Evolutionary conservation across 2,329 filamentous ascomycete species (phyloP).

Genomic region (Colletotrichum sp.): DNA sequence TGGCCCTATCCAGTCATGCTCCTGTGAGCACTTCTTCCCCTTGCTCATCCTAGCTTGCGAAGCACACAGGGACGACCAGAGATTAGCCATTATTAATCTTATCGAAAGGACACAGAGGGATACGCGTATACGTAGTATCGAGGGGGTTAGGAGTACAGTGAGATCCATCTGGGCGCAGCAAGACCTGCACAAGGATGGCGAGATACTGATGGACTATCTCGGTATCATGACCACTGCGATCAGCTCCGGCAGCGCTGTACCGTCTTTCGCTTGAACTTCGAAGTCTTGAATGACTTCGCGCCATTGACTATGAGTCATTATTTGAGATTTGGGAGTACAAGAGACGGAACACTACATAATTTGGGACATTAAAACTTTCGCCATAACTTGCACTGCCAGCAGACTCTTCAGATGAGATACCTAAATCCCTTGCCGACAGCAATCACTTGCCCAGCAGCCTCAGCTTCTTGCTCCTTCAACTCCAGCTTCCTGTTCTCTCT

Average conservation of each 20-base stretch:
- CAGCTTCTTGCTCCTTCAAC: constrained; percentile 20
- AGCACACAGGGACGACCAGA: constrained; percentile 35
- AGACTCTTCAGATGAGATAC: constrained; percentile 10
- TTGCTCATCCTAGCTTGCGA: constrained; percentile 39
- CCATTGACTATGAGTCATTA: rapidly evolving
- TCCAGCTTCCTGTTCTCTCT: constrained; percentile 26
- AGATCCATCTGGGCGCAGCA: constrained; percentile 37
- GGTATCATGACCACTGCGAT: constrained; percentile 24
- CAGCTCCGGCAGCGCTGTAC: background rate
- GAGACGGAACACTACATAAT: rapidly evolving
- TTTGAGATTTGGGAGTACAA: background rate
- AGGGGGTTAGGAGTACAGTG: constrained; percentile 25
- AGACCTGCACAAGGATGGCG: constrained; percentile 34
- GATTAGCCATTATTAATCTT: constrained; percentile 32
- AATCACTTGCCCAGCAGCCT: background rate
- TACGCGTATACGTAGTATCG: constrained; percentile 27
- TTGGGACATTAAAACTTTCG: rapidly evolving
- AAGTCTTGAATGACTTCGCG: rapidly evolving
- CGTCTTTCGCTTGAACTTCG: background rate
- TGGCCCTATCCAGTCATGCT: constrained; percentile 24
- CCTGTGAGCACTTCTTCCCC: constrained; percentile 38
- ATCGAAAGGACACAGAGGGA: constrained; percentile 28
- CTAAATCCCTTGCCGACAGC: constrained; percentile 20
- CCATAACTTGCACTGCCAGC: rapidly evolving
- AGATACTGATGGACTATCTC: constrained; percentile 33